Conservation (phyloP, 805 yeast genomes). For the Phaffomyces thermotolerans region DNA sequence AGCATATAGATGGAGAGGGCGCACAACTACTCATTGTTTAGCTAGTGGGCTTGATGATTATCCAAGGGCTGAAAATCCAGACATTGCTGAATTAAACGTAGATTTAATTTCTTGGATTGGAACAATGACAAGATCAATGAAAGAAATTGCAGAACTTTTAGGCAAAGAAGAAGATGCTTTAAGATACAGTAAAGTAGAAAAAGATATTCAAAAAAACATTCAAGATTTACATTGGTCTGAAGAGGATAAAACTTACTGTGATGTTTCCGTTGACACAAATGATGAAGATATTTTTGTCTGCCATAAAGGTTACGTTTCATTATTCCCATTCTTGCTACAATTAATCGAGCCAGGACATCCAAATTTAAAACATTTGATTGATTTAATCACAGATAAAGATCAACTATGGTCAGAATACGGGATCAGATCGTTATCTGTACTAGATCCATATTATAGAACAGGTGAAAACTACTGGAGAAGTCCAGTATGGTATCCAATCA, state of each 20-base stretch:
- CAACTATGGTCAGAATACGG: slow-evolving; percentile 77
- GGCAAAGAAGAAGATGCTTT: slow-evolving; percentile 51
- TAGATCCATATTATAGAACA: slow-evolving; percentile 57
- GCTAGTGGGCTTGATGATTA: slow-evolving; percentile 96
- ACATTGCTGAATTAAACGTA: slow-evolving; percentile 82
- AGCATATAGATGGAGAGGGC: slow-evolving; percentile 89
- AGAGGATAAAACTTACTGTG: slow-evolving; percentile 65
- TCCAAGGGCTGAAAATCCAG: slow-evolving; percentile 78
- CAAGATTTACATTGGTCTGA: slow-evolving; percentile 78
- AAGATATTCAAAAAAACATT: slow-evolving; percentile 53
- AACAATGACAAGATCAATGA: slow-evolving; percentile 80
- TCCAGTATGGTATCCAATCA: slow-evolving; percentile 87
- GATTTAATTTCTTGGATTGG: slow-evolving; percentile 93
- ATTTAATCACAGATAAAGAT: slow-evolving; percentile 57
- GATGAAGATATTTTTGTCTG: slow-evolving; percentile 73
- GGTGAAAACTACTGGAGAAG: slow-evolving; percentile 96
- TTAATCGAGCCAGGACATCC: slow-evolving; percentile 45
- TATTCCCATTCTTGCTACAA: slow-evolving; percentile 77
- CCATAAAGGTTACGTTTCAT: slow-evolving; percentile 79
- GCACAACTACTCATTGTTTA: slow-evolving; percentile 75
- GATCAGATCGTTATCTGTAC: slow-evolving; percentile 68
- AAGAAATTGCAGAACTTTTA: slow-evolving; percentile 57
- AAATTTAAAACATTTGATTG: slow-evolving; percentile 45
- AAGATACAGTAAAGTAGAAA: slow-evolving; percentile 46
- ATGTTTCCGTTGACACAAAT: slow-evolving; percentile 65